These are phyloP conservation scores for Gentiana straminea DNA, from an alignment of 257 asterid genomes.

Conservation along the genomic window DNA sequence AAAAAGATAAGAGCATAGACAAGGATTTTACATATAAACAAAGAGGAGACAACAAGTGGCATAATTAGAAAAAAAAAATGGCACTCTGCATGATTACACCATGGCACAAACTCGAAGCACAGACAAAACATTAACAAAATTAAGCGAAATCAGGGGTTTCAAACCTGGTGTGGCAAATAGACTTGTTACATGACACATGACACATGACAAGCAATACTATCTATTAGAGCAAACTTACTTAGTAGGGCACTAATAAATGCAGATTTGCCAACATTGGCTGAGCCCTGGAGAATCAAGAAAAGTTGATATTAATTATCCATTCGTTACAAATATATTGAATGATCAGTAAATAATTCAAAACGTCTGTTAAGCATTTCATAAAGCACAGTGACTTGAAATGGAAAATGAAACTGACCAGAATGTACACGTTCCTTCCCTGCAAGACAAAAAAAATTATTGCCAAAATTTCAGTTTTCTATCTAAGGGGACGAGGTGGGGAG, in stretches of 20 bases:
- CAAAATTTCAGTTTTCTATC: slow-evolving; percentile 1
- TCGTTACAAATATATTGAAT: background rate
- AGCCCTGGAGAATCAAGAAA: slow-evolving; percentile 53
- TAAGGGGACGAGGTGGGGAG: background rate
- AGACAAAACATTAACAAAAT: background rate
- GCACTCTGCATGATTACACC: background rate
- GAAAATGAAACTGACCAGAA: slow-evolving; percentile 50
- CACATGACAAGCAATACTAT: background rate
- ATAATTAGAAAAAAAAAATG: background rate
- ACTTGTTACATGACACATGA: background rate
- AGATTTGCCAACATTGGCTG: slow-evolving; percentile 97
- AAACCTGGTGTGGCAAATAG: background rate
- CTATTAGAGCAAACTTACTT: slow-evolving; percentile 44
- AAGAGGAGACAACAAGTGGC: background rate
- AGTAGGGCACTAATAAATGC: slow-evolving; percentile 89
- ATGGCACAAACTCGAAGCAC: background rate
- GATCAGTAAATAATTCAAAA: no score
- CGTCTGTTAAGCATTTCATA: no score
- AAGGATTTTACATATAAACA: background rate
- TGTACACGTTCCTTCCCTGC: slow-evolving; percentile 96
- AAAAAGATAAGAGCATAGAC: no score
- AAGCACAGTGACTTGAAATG: no score
- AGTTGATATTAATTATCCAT: background rate
- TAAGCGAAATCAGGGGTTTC: background rate
- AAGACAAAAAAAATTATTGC: slow-evolving; percentile 13